A percentile compares a stretch with the other conserved stretches of the same genome.
phyloP scores from a whole-genome alignment of 2,329 filamentous ascomycete species.

The Zasmidium citrigriseum region DNA sequence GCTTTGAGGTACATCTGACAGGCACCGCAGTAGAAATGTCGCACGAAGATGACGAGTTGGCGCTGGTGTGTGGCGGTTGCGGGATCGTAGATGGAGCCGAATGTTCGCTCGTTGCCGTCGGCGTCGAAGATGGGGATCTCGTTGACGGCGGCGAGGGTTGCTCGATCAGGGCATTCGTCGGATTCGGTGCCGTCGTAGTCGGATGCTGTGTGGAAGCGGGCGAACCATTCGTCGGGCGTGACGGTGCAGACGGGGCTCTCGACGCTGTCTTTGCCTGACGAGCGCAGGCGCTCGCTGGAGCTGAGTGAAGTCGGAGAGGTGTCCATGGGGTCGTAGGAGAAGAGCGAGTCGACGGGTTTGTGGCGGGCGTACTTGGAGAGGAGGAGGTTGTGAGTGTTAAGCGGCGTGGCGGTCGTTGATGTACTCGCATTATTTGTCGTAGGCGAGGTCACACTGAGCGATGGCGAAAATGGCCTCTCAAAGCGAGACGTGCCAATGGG shows the following conservation, averaged over 20 bases:
- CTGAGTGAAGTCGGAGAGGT: conserved; percentile 18
- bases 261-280: not conserved
- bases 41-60: conserved; percentile 43
- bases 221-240: conserved; percentile 36
- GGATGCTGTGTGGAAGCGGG: conserved; percentile 30
- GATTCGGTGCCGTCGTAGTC: conserved; percentile 29
- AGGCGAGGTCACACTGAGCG: not conserved
- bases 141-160: conserved; percentile 33
- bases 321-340: conserved; percentile 19
- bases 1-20: conserved; percentile 41
- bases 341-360: conserved; percentile 14
- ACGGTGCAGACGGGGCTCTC: conserved; percentile 9
- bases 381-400: conserved; percentile 8
- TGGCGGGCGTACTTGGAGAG: not conserved
- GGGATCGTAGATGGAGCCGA: conserved; percentile 64
- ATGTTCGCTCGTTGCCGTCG: conserved; percentile 60
- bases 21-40: conserved; percentile 45
- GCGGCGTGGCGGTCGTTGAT: not conserved
- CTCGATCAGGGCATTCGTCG: conserved; percentile 37
- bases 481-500: conserved; percentile 32
- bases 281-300: not conserved
- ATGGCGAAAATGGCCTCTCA: conserved; percentile 26
- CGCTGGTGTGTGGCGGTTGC: conserved; percentile 38
- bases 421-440: not conserved
- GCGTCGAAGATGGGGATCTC: conserved; percentile 58